These are phyloP conservation scores for Cardamine resedifolia DNA, from an alignment of 345 rosid species.

Conservation along the genomic window DNA sequence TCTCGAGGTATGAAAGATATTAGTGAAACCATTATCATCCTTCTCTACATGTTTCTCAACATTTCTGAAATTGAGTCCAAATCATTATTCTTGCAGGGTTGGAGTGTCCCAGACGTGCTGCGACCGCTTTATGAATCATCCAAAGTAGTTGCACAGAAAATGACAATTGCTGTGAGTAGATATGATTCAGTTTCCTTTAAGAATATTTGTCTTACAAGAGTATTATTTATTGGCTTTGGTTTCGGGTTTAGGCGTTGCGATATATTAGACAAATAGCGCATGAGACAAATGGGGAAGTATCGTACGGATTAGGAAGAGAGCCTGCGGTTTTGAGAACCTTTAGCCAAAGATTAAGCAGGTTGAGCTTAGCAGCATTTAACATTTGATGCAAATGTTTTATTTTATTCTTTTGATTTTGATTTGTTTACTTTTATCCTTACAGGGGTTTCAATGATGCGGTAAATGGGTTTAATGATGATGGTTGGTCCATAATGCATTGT, in stretches of 20 bases:
- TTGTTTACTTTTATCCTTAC: not conserved
- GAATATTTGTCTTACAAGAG: not conserved
- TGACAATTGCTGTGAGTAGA: slow-evolving; percentile 80
- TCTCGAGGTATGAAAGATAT: slow-evolving; percentile 59
- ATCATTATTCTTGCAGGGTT: slow-evolving; percentile 49
- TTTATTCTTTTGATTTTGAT: not conserved
- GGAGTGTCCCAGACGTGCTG: slow-evolving; percentile 97
- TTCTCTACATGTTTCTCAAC: not conserved
- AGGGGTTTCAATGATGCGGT: slow-evolving; percentile 93
- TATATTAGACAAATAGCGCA: slow-evolving; percentile 83
- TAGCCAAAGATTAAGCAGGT: slow-evolving; percentile 97
- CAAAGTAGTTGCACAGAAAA: slow-evolving; percentile 83
- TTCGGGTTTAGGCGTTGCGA: slow-evolving; percentile 48
- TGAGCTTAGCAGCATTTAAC: not conserved
- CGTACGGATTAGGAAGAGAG: slow-evolving; percentile 85
- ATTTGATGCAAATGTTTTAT: not conserved
- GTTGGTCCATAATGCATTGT: slow-evolving; percentile 78
- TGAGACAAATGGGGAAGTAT: slow-evolving; percentile 91
- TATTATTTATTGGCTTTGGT: not conserved
- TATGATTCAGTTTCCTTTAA: not conserved
- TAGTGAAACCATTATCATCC: not conserved
- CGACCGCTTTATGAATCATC: slow-evolving; percentile 94
- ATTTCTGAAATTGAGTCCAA: not conserved
- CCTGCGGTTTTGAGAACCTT: slow-evolving; percentile 91
- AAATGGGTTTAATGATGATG: slow-evolving; percentile 89